phyloP scores from a whole-genome alignment of 2,329 filamentous ascomycete genomes.

The Penicillium sp. region DNA sequence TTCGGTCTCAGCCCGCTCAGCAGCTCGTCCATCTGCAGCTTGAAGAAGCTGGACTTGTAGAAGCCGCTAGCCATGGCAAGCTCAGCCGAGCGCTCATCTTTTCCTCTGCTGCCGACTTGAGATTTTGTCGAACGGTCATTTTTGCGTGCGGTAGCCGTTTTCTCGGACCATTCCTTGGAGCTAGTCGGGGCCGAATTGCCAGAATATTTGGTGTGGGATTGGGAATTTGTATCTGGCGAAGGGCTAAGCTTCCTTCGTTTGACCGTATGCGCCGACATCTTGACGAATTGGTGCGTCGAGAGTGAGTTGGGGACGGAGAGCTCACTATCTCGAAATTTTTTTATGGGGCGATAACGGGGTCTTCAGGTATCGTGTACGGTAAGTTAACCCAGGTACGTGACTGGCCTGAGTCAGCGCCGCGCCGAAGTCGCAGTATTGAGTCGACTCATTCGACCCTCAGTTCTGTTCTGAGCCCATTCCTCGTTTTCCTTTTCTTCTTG shows the following conservation, averaged over 20 bases:
- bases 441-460: conserved; percentile 5
- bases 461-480: neutral
- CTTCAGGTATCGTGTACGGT: conserved; percentile 4
- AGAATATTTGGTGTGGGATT: conserved; percentile 10
- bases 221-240: conserved; percentile 18
- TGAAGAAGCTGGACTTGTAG: conserved; percentile 67
- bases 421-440: conserved; percentile 24
- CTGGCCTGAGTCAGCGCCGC: conserved; percentile 13
- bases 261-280: conserved; percentile 36
- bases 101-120: conserved; percentile 17
- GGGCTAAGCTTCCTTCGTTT: conserved; percentile 51
- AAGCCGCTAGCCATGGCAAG: conserved; percentile 47
- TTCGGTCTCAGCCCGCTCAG: conserved; percentile 57
- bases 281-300: neutral
- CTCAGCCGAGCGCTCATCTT: conserved; percentile 32
- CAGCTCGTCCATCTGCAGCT: conserved; percentile 65
- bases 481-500: neutral
- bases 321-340: conserved; percentile 20
- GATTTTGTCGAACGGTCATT: conserved; percentile 21
- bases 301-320: neutral
- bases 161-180: conserved; percentile 35
- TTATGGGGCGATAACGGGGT: conserved; percentile 17
- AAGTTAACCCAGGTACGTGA: neutral
- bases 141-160: conserved; percentile 12
- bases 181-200: conserved; percentile 9